These are phyloP conservation scores for Parastagonospora avenae DNA, from an alignment of 2,329 filamentous ascomycete species.

Conservation along the genomic window DNA sequence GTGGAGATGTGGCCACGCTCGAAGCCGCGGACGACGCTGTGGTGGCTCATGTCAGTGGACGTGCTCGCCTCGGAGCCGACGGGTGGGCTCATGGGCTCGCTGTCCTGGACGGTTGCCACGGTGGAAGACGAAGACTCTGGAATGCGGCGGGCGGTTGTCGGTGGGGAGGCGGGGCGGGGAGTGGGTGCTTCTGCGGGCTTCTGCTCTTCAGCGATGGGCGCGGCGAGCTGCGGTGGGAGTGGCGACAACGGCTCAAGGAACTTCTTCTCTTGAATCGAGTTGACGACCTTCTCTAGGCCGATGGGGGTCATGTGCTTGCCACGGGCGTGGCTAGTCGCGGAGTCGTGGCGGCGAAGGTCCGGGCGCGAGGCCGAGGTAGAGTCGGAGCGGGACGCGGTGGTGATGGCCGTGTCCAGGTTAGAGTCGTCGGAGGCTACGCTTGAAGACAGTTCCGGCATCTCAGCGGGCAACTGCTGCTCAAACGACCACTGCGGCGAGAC, in stretches of 20 bases:
- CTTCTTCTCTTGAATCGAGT: conserved; percentile 85
- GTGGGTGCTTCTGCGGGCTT: conserved; percentile 32
- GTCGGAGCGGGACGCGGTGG: conserved; percentile 54
- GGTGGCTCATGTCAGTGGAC: conserved; percentile 63
- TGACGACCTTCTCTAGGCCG: conserved; percentile 91
- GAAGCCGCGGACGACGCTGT: conserved; percentile 84
- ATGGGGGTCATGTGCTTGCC: conserved; percentile 90
- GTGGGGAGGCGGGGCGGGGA: conserved; percentile 49
- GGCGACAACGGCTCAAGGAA: conserved; percentile 64
- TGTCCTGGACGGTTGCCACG: conserved; percentile 52
- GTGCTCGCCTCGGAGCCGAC: conserved; percentile 66
- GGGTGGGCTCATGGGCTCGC: conserved; percentile 48
- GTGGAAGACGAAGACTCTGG: conserved; percentile 66
- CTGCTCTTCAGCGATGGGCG: conserved; percentile 12
- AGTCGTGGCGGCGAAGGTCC: conserved; percentile 73
- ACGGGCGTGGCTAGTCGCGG: conserved; percentile 70
- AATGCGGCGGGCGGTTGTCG: conserved; percentile 53
- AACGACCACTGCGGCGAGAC: conserved; percentile 42
- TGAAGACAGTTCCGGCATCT: conserved; percentile 53
- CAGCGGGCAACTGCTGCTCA: conserved; percentile 32
- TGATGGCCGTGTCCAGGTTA: conserved; percentile 42
- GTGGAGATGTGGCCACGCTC: conserved; percentile 75
- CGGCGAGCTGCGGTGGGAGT: conserved; percentile 49
- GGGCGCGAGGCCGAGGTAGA: conserved; percentile 62
- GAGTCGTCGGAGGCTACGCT: conserved; percentile 54